phyloP scores from a whole-genome alignment of 495 filamentous ascomycete genomes.

The Geopyxis carbonaria region DNA sequence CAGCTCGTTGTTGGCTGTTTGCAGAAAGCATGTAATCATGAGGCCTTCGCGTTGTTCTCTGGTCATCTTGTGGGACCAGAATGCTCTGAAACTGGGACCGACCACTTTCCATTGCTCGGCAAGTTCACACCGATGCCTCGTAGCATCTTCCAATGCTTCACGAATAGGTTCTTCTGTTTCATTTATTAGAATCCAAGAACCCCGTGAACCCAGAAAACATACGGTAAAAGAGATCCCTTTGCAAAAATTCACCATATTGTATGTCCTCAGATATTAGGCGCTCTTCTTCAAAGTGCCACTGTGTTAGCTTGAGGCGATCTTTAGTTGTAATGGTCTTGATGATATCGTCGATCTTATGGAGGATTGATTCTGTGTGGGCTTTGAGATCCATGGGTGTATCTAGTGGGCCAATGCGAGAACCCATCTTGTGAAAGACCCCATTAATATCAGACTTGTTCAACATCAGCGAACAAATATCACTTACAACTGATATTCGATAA shows the following conservation, averaged over 20 bases:
- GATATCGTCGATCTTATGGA: no score
- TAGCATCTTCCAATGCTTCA: background rate
- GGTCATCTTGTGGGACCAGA: conserved; percentile 2
- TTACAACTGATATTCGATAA: no score
- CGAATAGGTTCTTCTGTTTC: background rate
- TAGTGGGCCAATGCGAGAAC: no score
- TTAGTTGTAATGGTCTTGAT: no score
- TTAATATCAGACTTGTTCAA: no score
- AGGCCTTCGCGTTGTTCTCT: conserved; percentile 5
- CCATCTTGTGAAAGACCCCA: no score
- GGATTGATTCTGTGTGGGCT: no score
- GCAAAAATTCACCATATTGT: conserved; percentile 1
- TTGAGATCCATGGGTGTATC: no score
- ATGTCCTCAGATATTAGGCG: conserved; percentile 4
- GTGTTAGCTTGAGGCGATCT: background rate
- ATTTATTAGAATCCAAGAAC: no score
- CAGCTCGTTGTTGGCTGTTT: background rate
- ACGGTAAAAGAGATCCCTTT: background rate
- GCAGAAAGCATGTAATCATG: conserved; percentile 1
- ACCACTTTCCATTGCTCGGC: conserved; percentile 2
- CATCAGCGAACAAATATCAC: no score
- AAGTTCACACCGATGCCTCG: background rate
- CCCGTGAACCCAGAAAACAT: no score
- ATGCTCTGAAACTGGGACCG: conserved; percentile 1
- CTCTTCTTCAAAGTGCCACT: conserved; percentile 4